Base-by-base conservation (phyloP, 106 monocot species). In the Platanthera guangdongensis region DNA sequence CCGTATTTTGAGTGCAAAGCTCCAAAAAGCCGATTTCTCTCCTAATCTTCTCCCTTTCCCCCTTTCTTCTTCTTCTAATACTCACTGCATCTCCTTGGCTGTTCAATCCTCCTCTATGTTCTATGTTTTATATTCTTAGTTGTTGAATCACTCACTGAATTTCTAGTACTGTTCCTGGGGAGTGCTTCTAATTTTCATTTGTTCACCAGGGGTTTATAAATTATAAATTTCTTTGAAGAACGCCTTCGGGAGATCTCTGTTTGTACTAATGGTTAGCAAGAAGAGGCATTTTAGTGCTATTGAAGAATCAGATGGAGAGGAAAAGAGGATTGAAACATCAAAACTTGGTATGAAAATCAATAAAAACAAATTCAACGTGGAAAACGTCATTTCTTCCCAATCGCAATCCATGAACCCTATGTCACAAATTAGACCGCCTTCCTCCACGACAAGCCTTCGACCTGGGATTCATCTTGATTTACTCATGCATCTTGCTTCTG, bases 391-490 rank as follows among this genome's bases (percentile, higher is more conserved):
- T 6, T 69, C 5, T 45, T 25, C 45, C 9, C 5, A 1, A 12
- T 22, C 69, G 11, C 16, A 77, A 28, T 82, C 84, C 9, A 16
- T 84, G 22, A 84, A 84, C 11, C 79, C 80, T 7, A 92, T 92
- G 95, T 47, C 51, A 11, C 67, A 48, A 62, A 22, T 68, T 8
- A 59, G 59, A 2, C n/a, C 1, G 10, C 81, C 74, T 18, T 63
- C 48, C 22, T 10, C 16, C n/a, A 9, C 60, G 9, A 5, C 46
- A 16, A 76, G 30, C 32, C 74, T 45, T 59, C 50, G 80, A 4
- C 99, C 92, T 3, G 88, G 80, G 47, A 77, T 99, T 49, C 94
- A 87, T 68, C 70, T 99, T 50, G 75, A 83, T n/a, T 76, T 86
- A 16, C 94, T 99, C 54, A 72, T 81, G 71, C 84, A 90, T 47